Evolutionary conservation across 768 basidiomycete species (phyloP).

Genomic region (Cubamyces lactineus): DNA sequence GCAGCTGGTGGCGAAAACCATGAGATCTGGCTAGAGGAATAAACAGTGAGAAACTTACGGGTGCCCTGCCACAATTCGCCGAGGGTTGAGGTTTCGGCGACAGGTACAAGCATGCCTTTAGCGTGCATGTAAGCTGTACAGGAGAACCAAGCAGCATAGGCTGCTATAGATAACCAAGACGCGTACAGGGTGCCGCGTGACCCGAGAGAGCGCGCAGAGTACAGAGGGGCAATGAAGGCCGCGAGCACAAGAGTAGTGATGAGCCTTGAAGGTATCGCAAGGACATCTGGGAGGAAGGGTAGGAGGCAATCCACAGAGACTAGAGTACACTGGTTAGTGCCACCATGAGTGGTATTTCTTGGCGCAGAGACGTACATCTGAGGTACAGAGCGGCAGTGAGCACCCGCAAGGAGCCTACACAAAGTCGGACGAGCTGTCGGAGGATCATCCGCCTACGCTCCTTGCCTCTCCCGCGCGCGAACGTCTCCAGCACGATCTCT

Average conservation of each 20-base stretch:
- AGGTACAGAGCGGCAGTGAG: conserved; percentile 65
- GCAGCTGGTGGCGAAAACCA: conserved; percentile 43
- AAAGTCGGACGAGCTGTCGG: conserved; percentile 46
- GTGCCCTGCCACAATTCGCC: conserved; percentile 66
- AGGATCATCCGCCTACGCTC: conserved; percentile 49
- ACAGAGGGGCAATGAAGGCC: conserved; percentile 51
- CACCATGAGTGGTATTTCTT: neutral
- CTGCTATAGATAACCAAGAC: conserved; percentile 59
- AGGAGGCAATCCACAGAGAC: conserved; percentile 58
- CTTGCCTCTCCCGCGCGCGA: conserved; percentile 58
- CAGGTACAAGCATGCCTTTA: conserved; percentile 44
- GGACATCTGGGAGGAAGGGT: conserved; percentile 47
- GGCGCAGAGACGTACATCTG: conserved; percentile 52
- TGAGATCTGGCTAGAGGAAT: neutral
- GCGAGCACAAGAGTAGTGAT: conserved; percentile 47
- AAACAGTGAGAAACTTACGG: conserved; percentile 48
- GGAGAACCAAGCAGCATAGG: conserved; percentile 65
- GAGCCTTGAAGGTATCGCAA: conserved; percentile 41
- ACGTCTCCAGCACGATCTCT: conserved; percentile 64
- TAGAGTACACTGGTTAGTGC: conserved; percentile 31
- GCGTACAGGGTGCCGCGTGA: conserved; percentile 57
- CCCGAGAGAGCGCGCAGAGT: conserved; percentile 56
- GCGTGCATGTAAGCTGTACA: conserved; percentile 56
- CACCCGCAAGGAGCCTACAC: conserved; percentile 50
- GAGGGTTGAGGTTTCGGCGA: conserved; percentile 42